Percentiles rank a stretch among this genome's conserved stretches.
phyloP scores from a whole-genome alignment of 108 stramenopile genomes.

The Asterionellopsis glacialis region DNA sequence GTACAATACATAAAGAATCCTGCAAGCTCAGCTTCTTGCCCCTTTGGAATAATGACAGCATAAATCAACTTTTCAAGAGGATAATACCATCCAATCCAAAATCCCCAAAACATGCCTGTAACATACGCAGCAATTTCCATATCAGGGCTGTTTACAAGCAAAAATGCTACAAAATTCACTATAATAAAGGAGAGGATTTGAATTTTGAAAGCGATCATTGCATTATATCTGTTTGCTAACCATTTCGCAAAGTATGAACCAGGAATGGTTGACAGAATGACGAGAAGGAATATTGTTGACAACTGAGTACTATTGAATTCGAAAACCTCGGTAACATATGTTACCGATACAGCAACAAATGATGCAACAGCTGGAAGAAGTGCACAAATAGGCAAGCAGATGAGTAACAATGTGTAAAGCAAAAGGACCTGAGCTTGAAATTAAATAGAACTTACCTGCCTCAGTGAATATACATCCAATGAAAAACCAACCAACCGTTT shows the following conservation, averaged over 20 bases:
- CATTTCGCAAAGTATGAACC: background rate
- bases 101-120: conserved; percentile 7
- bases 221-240: background rate
- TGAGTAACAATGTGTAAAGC: too few species aligned
- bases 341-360: conserved; percentile 13
- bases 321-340: conserved; percentile 13
- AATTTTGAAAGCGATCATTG: background rate
- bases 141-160: background rate
- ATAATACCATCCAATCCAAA: conserved; percentile 9
- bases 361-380: conserved; percentile 14
- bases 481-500: conserved; percentile 43
- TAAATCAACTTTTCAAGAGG: conserved; percentile 16
- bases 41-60: conserved; percentile 22
- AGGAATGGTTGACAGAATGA: conserved; percentile 8
- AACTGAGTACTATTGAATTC: conserved; percentile 6
- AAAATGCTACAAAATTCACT: background rate
- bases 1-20: conserved; percentile 34
- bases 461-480: conserved; percentile 44
- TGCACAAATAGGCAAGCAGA: too few species aligned
- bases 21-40: conserved; percentile 39
- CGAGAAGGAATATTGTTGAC: conserved; percentile 3
- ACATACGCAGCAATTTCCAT: background rate
- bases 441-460: conserved; percentile 16
- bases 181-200: background rate
- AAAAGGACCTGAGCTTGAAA: conserved; percentile 31